Percentiles rank a stretch among this genome's conserved stretches.
phyloP scores from a whole-genome alignment of 2,329 filamentous ascomycete species.

The Fusarium decemcellulare region DNA sequence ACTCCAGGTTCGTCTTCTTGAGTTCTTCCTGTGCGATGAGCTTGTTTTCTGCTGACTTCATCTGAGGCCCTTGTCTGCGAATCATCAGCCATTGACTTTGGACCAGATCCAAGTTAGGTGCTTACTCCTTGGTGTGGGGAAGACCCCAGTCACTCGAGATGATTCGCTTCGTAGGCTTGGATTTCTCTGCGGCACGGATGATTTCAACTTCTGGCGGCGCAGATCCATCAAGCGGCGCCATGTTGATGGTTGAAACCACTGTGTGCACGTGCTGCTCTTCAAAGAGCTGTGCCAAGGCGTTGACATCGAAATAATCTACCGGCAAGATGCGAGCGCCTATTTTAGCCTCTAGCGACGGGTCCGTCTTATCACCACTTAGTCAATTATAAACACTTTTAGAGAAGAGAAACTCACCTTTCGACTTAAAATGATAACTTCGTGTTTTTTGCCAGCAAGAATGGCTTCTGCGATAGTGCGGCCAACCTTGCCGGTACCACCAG shows the following conservation, averaged over 20 bases:
- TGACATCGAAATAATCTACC: background rate
- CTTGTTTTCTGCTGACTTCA: background rate
- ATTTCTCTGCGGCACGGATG: background rate
- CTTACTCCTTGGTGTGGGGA: background rate
- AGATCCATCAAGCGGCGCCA: background rate
- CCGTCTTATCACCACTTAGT: too few relatives aligned
- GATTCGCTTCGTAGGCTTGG: background rate
- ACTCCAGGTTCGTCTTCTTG: background rate
- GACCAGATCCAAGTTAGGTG: too few relatives aligned
- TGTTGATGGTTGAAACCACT: background rate
- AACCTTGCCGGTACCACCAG: conserved; percentile 22
- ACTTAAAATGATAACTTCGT: conserved; percentile 7
- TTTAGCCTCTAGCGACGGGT: background rate
- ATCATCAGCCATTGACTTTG: background rate
- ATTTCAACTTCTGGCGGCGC: background rate
- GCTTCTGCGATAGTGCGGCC: conserved; percentile 10
- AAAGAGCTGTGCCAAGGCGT: background rate
- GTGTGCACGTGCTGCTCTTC: background rate
- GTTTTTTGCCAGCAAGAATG: conserved; percentile 2
- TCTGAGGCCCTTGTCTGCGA: background rate
- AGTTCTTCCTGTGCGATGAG: background rate
- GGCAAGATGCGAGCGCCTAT: background rate
- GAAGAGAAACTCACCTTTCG: background rate
- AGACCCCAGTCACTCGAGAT: background rate
- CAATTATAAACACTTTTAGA: too few relatives aligned